Evolutionary conservation across 2,329 filamentous ascomycete species (phyloP).

Genomic region (Colletotrichum theobromicola): DNA sequence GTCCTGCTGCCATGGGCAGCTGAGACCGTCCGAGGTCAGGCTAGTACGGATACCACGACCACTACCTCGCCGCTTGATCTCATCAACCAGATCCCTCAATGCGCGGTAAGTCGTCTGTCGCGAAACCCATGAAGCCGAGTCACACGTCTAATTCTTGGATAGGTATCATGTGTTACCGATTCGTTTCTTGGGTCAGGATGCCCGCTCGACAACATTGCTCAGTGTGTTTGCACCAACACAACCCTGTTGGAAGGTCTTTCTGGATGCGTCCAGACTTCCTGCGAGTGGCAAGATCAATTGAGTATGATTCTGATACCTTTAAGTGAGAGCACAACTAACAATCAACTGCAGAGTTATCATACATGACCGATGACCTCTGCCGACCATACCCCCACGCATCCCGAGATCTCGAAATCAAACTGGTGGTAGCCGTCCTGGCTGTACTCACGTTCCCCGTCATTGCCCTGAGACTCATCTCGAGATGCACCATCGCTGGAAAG

Average conservation of each 20-base stretch:
- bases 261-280: not conserved
- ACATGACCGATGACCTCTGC: not conserved
- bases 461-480: not conserved
- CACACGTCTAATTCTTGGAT: not conserved
- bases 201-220: not conserved
- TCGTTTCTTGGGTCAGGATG: not conserved
- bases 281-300: constrained; percentile 2
- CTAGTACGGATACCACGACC: not conserved
- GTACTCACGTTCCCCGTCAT: constrained; percentile 2
- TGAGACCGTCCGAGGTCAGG: not conserved
- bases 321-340: not conserved
- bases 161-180: not conserved
- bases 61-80: not conserved
- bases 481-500: not conserved
- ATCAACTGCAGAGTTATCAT: not conserved
- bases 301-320: not conserved
- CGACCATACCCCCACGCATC: not conserved
- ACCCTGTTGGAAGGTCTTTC: not conserved
- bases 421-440: not conserved
- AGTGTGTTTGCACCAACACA: constrained; percentile 12
- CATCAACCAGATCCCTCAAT: not conserved
- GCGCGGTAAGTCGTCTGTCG: not conserved
- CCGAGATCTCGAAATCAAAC: not conserved
- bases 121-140: rapidly evolving
- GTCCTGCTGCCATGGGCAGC: constrained; percentile 3